Percentiles rank a stretch among this genome's conserved stretches.
phyloP scores from a whole-genome alignment of 352 stramenopile species.

The Globisporangium lucens region DNA sequence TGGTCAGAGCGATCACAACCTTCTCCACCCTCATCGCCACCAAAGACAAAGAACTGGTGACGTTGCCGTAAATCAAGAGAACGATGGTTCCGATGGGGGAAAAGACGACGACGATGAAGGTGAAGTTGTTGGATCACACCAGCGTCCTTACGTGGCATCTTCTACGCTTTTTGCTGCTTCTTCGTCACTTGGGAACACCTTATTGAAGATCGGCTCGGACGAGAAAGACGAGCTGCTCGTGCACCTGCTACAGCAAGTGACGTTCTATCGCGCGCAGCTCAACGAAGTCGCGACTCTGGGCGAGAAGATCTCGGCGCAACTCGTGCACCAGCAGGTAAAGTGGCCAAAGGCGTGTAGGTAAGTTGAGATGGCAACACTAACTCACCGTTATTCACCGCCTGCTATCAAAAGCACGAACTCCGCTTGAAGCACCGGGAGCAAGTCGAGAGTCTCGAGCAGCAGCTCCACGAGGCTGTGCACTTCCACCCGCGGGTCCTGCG shows the following conservation, averaged over 20 bases:
- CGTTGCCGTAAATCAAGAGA: not conserved
- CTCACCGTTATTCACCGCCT: not conserved
- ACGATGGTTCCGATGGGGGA: too few relatives aligned
- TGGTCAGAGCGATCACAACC: not conserved
- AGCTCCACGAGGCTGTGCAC: conserved; percentile 45
- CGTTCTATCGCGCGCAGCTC: conserved; percentile 34
- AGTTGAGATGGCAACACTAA: too few relatives aligned
- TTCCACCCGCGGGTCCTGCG: conserved; percentile 44
- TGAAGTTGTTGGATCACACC: not conserved
- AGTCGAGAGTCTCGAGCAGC: conserved; percentile 33
- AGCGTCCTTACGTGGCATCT: not conserved
- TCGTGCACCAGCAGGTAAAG: conserved; percentile 61
- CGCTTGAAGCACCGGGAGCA: conserved; percentile 44
- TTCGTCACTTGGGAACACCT: conserved; percentile 13
- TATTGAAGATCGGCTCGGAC: conserved; percentile 46
- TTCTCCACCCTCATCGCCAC: not conserved
- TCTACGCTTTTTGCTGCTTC: not conserved
- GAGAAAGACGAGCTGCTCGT: conserved; percentile 62
- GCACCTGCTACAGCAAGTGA: conserved; percentile 43
- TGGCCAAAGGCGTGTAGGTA: too few relatives aligned
- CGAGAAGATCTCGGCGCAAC: conserved; percentile 62
- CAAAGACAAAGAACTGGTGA: not conserved
- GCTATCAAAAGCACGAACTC: conserved; percentile 43
- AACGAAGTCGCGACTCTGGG: conserved; percentile 48
- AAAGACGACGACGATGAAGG: not conserved